Evolutionary conservation across 169 alveolate species (phyloP), one percentile per base, ranked within the genome.

Genomic region (Plasmodium blacklocki): DNA sequence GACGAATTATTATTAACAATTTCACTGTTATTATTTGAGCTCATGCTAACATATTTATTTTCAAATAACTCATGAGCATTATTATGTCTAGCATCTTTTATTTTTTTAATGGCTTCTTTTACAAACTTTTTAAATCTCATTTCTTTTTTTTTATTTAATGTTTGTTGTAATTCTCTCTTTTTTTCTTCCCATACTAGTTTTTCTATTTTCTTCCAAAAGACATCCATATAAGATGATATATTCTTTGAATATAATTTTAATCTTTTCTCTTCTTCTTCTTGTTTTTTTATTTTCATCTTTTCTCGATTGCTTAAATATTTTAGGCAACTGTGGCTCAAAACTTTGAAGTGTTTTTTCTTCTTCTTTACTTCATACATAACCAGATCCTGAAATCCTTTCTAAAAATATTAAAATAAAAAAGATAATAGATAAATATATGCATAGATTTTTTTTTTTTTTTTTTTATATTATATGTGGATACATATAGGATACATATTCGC

Each of bases 181-280:
- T 92, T 75, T 29, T 92, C 93, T 66, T 94, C 96, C 96, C 96
- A 94, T 3, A 94, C 96, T 15, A 94, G 66, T 63, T 78, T 64
- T 49, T 94, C 96, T 7, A 94, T 94, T 74, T 94, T 94, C 66
- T 89, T 92, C 96, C 96, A 94, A 88, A 88, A 94, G 5, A 94
- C n/a, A 26, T 87, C 94, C 60, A 94, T 86, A 50, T 62, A 72
- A 54, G 75, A 80, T 11, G 94, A 68, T 52, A 94, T 88, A 32
- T 85, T 87, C 62, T 92, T 92, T 15, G 89, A 78, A 21, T 92
- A 80, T 0, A 63, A 7, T 66, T 60, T 60, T 74, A 87, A 54
- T 52, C 83, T 39, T 59, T 89, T 89, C 47, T 88, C 88, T 21
- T 66, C 90, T 54, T 85, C 93, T 32, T 93, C 96, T 15, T 18